Base-by-base conservation (phyloP, 1,139 yeast species). In the Saccharomyces hybrid region DNA sequence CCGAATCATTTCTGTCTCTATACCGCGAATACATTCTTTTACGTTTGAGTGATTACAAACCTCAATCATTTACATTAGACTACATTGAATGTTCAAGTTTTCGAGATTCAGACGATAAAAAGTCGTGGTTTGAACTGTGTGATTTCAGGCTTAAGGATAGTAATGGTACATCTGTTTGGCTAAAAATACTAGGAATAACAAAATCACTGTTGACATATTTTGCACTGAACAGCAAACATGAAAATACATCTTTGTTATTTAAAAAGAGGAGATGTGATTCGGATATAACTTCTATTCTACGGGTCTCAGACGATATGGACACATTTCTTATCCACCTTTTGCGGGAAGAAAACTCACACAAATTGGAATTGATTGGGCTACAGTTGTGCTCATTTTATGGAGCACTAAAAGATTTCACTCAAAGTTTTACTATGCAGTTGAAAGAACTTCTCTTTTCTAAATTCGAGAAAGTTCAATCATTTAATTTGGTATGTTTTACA, bases 401-500 rank as follows among this genome's bases (percentile, higher is more conserved):
- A 0, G 49, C 63, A 3, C 32, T 50, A 8, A 31, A 34, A 3
- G 53, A 58, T 41, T 49, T 60, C 1, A 47, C 53, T 6, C 12
- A 16, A 1, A 14, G 41, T 8, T 48, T 51, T 8, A 26, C 57
- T 3, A 16, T 47, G 2, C 42, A 47, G 5, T 47, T 67, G 2
- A 47, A 56, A 27, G 58, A 54, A 3, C 12, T 50, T 2, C 41
- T 66, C 3, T 42, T 62, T 5, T 52, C 51, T 31, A 58, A 52
- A 21, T 59, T 64, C 48, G 64, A 60, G 34, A 59, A 56, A 41
- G 31, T 52, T 1, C 57, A 52, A 21, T 59, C 81, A 4, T 64
- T 64, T 9, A 69, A 66, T 21, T 79, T 81, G 81, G 64, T 72
- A 1, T 64, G 76, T 3, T 55, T 75, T 4, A 64, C 75, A 0